Base-by-base conservation (phyloP, 371 early-diverging fungal species). In the Actinomortierella ambigua region DNA sequence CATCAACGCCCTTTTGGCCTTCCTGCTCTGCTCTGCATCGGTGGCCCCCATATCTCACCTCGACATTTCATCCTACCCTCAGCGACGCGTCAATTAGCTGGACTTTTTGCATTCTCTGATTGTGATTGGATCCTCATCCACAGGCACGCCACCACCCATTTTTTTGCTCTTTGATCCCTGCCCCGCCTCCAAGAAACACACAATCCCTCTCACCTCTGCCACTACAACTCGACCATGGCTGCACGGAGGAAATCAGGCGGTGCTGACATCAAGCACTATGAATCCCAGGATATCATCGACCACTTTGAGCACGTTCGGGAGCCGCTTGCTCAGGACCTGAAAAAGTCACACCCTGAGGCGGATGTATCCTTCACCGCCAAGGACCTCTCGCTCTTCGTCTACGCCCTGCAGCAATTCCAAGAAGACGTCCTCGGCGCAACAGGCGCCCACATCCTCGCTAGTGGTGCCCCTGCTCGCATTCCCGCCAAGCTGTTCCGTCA, bases 391-490 rank as follows among this genome's bases (percentile, higher is more conserved):
- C 57, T 73, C 9, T 77, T 88, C 26, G 76, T 78, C 15, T 82
- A 82, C 18, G 77, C 79, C 23, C 61, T 90, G 43, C 87, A 87
- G 51, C 85, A 85, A 53, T 88, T 88, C 57, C 91, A 90, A 66
- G 81, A 86, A 53, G 85, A 85, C 42, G 73, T 66, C 58, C 75
- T 90, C 8, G 89, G 87, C 53, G 20, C 75, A 63, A 48, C 69
- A 63, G 43, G 56, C 34, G 63, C 71, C 14, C 70, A 62, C 1
- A 52, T 55, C 7, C 55, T 49, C 13, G 48, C 43, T 2, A 54
- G 59, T 8, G 23, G 26, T 57, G 68, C 70, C 4, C 75, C 82
- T 2, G 55, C 82, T 7, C 81, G 87, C 23, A 83, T 91, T 41
- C 89, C 90, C 9, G 76, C 83, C 17, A 86, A 85, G 55, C 61